Base-by-base conservation (phyloP, 139 green algal species). In the Auxenochlorella protothecoides region DNA sequence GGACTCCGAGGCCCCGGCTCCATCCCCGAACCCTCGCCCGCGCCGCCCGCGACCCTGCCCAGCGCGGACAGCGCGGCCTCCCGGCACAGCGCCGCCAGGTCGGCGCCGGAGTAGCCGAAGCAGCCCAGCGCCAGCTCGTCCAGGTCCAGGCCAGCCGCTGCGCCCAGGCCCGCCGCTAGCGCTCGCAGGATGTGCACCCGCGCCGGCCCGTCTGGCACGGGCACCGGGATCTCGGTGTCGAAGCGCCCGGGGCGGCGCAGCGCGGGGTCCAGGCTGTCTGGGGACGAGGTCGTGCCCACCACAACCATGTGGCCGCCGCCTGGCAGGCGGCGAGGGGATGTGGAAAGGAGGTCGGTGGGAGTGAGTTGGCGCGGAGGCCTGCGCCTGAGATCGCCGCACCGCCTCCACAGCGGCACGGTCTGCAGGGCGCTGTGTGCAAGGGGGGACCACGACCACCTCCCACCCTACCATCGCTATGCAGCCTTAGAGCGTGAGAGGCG, bases 261-360 rank as follows among this genome's bases (percentile, higher is more conserved):
- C 8, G 93, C 93, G 3, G 92, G 85, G 79, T 97, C 93, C 14
- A 98, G 75, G 5, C 82, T 82, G 79, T 96, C 92, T n/a, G 90
- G 93, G 2, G 87, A 80, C 73, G 89, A 96, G 12, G 92, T 97
- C 11, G 92, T 87, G 52, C 78, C 92, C 5, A 97, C 82, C 15
- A 97, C 84, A n/a, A 59, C 68, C 54, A 79, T 15, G n/a, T 69
- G 57, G 55, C 62, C 74, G n/a, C n/a, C 59, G 3, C n/a, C 57
- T 55, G 68, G 27, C 27, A 44, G 27, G 27, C 27, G 27, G 27
- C 27, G 27, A 44, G 27, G 27, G 27, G 27, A 44, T 44, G 27
- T 44, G 27, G 27, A 1, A 44, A 44, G 27, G 27, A 44, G 27
- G 27, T 44, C 27, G 27, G 27, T 44, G 27, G 27, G 27, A 44